phyloP scores from a whole-genome alignment of 495 filamentous ascomycete species.

The Aspergillus egyptiacus region DNA sequence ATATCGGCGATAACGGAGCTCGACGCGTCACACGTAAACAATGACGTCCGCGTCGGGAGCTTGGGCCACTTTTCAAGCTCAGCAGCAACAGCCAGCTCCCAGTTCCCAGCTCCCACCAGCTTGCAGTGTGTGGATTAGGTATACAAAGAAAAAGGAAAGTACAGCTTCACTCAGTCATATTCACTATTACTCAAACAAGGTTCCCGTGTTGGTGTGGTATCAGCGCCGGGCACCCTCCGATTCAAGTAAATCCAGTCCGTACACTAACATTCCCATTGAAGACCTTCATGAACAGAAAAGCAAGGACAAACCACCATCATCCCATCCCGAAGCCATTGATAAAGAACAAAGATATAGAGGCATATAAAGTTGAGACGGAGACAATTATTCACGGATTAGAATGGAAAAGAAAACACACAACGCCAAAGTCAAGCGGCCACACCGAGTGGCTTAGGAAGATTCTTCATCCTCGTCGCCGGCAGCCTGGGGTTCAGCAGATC shows the following conservation, averaged over 20 bases:
- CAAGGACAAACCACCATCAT: slow-evolving; percentile 39
- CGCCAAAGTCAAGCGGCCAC: slow-evolving; percentile 31
- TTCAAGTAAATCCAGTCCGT: slow-evolving; percentile 22
- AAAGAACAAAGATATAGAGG: slow-evolving; percentile 26
- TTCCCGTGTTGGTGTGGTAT: slow-evolving; percentile 11
- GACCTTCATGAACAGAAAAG: slow-evolving; percentile 35
- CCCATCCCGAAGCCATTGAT: slow-evolving; percentile 38
- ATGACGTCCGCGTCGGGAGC: slow-evolving; percentile 18
- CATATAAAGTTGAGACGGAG: slow-evolving; percentile 23
- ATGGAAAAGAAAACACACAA: slow-evolving; percentile 24
- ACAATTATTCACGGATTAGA: slow-evolving; percentile 31
- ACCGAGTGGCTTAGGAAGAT: slow-evolving; percentile 36
- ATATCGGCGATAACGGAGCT: slow-evolving; percentile 24
- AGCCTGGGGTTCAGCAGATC: slow-evolving; percentile 16
- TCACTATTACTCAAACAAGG: slow-evolving; percentile 21
- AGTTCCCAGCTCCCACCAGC: background rate
- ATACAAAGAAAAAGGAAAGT: slow-evolving; percentile 8
- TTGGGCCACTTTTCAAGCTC: slow-evolving; percentile 3
- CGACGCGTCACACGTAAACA: slow-evolving; percentile 31
- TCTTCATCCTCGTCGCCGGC: slow-evolving; percentile 49
- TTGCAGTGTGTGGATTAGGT: slow-evolving; percentile 21
- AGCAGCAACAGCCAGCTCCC: background rate
- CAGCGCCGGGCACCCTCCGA: slow-evolving; percentile 23
- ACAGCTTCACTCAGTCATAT: slow-evolving; percentile 20
- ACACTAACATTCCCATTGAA: slow-evolving; percentile 33